Conservation (phyloP, 768 basidiomycete species). For the Coprinopsis sp. region DNA sequence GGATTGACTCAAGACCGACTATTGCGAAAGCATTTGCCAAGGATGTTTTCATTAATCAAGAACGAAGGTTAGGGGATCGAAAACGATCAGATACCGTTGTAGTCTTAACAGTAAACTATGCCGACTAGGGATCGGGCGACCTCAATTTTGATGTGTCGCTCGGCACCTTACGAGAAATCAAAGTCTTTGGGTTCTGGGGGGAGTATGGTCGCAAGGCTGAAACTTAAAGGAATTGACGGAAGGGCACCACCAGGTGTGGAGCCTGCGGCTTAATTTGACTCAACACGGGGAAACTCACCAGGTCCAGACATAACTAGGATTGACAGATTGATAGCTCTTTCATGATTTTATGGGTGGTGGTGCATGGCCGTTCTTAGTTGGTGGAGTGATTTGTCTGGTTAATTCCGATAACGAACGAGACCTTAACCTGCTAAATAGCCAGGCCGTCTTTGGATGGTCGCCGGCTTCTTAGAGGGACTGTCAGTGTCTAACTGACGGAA, state of each 20-base stretch:
- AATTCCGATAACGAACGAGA: slow-evolving; percentile 95
- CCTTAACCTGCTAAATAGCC: slow-evolving; percentile 92
- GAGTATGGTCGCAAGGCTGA: slow-evolving; percentile 53
- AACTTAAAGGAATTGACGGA: slow-evolving; percentile 84
- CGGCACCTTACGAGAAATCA: slow-evolving; percentile 86
- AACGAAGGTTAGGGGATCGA: too few species aligned
- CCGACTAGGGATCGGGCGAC: too few species aligned
- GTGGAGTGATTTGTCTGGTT: slow-evolving; percentile 96
- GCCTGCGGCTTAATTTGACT: slow-evolving; percentile 85
- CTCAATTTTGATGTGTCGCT: too few species aligned
- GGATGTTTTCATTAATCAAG: too few species aligned
- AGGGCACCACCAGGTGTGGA: slow-evolving; percentile 77
- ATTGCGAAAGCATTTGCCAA: too few species aligned
- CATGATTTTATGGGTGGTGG: slow-evolving; percentile 83
- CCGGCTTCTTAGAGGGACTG: too few species aligned
- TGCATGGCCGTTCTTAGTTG: slow-evolving; percentile 89
- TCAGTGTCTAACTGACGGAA: too few species aligned
- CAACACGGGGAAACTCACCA: slow-evolving; percentile 80
- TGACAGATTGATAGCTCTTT: slow-evolving; percentile 84
- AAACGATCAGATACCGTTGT: too few species aligned
- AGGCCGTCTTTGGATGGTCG: slow-evolving; percentile 69
- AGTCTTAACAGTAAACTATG: too few species aligned
- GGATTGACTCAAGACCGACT: too few species aligned
- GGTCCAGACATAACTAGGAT: slow-evolving; percentile 74
- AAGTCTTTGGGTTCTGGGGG: slow-evolving; percentile 75